phyloP scores from a whole-genome alignment of 2,329 filamentous ascomycete species.

The Phaeosphaeria sp. region DNA sequence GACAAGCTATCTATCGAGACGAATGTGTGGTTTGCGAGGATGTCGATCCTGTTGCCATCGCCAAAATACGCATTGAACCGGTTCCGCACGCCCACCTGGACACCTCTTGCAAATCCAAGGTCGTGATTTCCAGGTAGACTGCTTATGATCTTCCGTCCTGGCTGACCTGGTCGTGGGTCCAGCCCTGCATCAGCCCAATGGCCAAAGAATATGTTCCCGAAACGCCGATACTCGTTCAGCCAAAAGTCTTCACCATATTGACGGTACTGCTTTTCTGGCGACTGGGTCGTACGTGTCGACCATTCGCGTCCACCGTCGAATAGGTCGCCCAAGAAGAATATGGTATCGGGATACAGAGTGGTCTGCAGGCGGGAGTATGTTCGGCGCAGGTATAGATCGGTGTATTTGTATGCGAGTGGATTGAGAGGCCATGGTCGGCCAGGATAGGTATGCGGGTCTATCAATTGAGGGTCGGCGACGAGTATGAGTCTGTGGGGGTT shows the following conservation, averaged over 20 bases:
- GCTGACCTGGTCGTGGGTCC: slow-evolving; percentile 64
- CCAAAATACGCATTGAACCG: slow-evolving; percentile 91
- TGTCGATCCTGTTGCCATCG: slow-evolving; percentile 86
- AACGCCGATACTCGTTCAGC: slow-evolving; percentile 85
- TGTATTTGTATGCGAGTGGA: slow-evolving; percentile 71
- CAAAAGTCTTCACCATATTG: slow-evolving; percentile 84
- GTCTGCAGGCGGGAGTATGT: slow-evolving; percentile 81
- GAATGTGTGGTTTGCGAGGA: slow-evolving; percentile 94
- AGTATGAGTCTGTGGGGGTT: slow-evolving; percentile 84
- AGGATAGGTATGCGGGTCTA: slow-evolving; percentile 94
- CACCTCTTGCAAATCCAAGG: slow-evolving; percentile 84
- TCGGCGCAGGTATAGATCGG: slow-evolving; percentile 88
- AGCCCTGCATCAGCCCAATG: slow-evolving; percentile 68
- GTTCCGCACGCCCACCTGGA: slow-evolving; percentile 80
- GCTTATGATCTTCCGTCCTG: slow-evolving; percentile 78
- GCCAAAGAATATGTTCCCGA: slow-evolving; percentile 82
- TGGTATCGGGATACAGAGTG: slow-evolving; percentile 79
- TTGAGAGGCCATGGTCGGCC: slow-evolving; percentile 79
- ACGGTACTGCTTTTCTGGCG: slow-evolving; percentile 72
- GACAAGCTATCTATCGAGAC: slow-evolving; percentile 91
- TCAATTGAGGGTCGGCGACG: slow-evolving; percentile 88
- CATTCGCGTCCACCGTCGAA: slow-evolving; percentile 97
- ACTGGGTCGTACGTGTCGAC: slow-evolving; percentile 67
- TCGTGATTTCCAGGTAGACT: slow-evolving; percentile 96
- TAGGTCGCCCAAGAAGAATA: slow-evolving; percentile 91